Conservation (phyloP, 768 basidiomycete species). For the Leccinum subtestaceum region DNA sequence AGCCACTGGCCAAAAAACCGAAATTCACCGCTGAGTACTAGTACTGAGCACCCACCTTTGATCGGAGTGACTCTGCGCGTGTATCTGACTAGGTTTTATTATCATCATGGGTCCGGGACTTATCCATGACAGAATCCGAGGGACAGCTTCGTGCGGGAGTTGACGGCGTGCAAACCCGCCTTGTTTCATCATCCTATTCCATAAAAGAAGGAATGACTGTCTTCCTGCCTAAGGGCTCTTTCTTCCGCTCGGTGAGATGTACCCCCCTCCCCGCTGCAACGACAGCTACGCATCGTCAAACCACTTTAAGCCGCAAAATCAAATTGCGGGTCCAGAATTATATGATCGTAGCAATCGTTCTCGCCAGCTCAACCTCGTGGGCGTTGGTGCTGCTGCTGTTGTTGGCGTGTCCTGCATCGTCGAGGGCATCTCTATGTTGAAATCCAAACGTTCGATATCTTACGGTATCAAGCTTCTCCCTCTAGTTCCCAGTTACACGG, state of each 20-base stretch:
- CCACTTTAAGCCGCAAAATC: conserved; percentile 16
- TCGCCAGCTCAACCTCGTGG: conserved; percentile 24
- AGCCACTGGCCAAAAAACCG: not conserved
- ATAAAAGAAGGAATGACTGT: no score
- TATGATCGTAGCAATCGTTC: conserved; percentile 28
- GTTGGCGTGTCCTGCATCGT: conserved; percentile 26
- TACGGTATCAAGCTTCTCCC: conserved; percentile 20
- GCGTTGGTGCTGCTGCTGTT: conserved; percentile 21
- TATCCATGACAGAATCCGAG: conserved; percentile 4
- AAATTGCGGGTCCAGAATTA: conserved; percentile 25
- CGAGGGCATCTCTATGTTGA: conserved; percentile 22
- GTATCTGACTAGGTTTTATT: not conserved
- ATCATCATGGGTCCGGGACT: no score
- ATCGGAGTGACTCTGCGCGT: not conserved
- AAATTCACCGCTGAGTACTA: not conserved
- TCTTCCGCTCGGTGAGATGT: conserved; percentile 7
- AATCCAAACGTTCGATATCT: conserved; percentile 23
- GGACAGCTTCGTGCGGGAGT: not conserved
- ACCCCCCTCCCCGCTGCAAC: not conserved
- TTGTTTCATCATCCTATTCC: no score
- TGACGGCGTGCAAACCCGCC: no score
- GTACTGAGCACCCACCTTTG: not conserved
- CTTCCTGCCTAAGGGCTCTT: not conserved
- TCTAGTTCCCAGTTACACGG: no score
- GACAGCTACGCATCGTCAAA: conserved; percentile 11